These are phyloP conservation scores for Cladophialophora psammophila DNA, from an alignment of 2,329 filamentous ascomycete species.

Conservation along the genomic window DNA sequence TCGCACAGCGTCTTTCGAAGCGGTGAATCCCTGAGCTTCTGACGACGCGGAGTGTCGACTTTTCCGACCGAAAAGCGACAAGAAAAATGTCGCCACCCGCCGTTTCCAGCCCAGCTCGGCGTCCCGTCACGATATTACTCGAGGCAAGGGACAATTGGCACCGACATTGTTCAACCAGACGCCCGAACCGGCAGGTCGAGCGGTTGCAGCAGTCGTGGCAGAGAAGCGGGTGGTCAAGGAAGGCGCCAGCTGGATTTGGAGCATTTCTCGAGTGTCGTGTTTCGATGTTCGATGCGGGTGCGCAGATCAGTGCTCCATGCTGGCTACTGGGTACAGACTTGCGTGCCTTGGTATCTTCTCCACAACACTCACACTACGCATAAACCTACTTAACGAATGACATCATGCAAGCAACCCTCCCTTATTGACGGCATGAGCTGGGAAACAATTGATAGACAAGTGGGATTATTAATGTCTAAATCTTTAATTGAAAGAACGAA, in stretches of 20 bases:
- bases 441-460: background rate
- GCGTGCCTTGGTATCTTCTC: background rate
- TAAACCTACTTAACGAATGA: background rate
- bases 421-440: background rate
- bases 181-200: background rate
- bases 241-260: background rate
- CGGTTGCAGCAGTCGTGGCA: background rate
- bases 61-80: background rate
- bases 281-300: background rate
- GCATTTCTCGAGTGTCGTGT: background rate
- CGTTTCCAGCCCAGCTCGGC: background rate
- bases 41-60: background rate
- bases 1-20: background rate
- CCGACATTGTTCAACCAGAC: background rate
- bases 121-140: background rate
- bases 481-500: background rate
- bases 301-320: background rate
- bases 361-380: background rate
- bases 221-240: background rate
- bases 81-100: background rate
- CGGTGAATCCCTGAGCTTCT: too few species aligned
- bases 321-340: background rate
- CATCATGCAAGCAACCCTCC: background rate
- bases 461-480: background rate
- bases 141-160: background rate